Evolutionary conservation across 495 filamentous ascomycete species (phyloP).

Genomic region (Bombardia bombarda): DNA sequence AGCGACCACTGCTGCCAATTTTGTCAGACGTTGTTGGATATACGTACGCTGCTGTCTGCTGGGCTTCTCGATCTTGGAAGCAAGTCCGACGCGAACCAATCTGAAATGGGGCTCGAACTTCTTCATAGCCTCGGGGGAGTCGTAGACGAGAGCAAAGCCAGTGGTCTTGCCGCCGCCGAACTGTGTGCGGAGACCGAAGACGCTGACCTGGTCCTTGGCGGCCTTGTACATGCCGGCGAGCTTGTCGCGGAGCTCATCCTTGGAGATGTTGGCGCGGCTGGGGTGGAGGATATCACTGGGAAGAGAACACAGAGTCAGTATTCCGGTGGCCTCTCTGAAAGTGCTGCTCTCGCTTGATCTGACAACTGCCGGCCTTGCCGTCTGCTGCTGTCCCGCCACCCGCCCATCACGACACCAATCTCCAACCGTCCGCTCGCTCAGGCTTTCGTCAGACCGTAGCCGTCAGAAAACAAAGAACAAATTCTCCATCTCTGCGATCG

Average conservation of each 20-base stretch:
- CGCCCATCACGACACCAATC: too few relatives aligned
- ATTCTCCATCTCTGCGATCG: too few relatives aligned
- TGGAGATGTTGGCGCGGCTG: conserved; percentile 94
- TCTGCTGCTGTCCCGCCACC: too few relatives aligned
- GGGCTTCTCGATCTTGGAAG: conserved; percentile 88
- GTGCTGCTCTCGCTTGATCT: too few relatives aligned
- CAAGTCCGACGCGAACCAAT: conserved; percentile 83
- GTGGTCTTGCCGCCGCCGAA: conserved; percentile 99
- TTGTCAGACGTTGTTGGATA: background rate
- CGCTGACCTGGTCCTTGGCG: conserved; percentile 90
- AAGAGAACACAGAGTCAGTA: conserved; percentile 8
- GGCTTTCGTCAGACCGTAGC: too few relatives aligned
- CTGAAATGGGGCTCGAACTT: conserved; percentile 99
- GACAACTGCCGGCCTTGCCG: too few relatives aligned
- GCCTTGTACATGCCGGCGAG: conserved; percentile 94
- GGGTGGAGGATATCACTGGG: conserved; percentile 97
- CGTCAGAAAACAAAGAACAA: too few relatives aligned
- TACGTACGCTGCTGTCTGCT: conserved; percentile 97
- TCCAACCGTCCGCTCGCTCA: too few relatives aligned
- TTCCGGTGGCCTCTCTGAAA: too few relatives aligned
- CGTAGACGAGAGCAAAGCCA: conserved; percentile 97
- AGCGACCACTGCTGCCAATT: conserved; percentile 13
- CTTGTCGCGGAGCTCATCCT: conserved; percentile 95
- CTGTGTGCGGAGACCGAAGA: conserved; percentile 97
- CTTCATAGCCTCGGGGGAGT: conserved; percentile 93